A percentile compares a stretch with the other conserved stretches of the same genome.
These are phyloP conservation scores for Xylariaceae sp. DNA, from an alignment of 2,329 filamentous ascomycete species.

Conservation along the genomic window DNA sequence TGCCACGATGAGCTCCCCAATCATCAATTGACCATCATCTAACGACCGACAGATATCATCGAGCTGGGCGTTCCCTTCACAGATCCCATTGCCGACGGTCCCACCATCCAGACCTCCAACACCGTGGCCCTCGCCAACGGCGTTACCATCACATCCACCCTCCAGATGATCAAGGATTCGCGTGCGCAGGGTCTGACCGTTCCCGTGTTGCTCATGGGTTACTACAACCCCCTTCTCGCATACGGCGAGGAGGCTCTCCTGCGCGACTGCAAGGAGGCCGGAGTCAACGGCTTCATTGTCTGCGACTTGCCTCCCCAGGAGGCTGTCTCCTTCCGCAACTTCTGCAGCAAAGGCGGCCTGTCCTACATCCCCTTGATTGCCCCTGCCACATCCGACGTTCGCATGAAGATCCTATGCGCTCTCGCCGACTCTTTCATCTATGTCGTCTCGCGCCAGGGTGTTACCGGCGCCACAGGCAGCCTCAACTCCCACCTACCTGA, in stretches of 20 bases:
- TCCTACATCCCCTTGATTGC: slow-evolving; percentile 98
- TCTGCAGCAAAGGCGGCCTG: slow-evolving; percentile 73
- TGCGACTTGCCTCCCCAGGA: slow-evolving; percentile 95
- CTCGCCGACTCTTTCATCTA: slow-evolving; percentile 99
- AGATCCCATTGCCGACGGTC: slow-evolving; percentile 95
- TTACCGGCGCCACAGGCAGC: slow-evolving; percentile 82
- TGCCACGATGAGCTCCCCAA: slow-evolving; percentile 26
- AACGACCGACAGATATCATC: slow-evolving; percentile 68
- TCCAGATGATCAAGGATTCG: slow-evolving; percentile 79
- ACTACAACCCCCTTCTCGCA: slow-evolving; percentile 92
- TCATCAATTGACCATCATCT: slow-evolving; percentile 12
- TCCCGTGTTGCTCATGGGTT: slow-evolving; percentile 93
- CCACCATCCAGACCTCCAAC: slow-evolving; percentile 93
- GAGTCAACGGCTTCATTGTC: slow-evolving; percentile 94
- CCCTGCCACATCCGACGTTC: slow-evolving; percentile 81
- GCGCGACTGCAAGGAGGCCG: slow-evolving; percentile 73
- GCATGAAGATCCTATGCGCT: slow-evolving; percentile 93
- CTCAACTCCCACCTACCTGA: slow-evolving; percentile 77
- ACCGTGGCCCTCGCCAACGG: slow-evolving; percentile 85
- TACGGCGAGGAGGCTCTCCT: slow-evolving; percentile 92
- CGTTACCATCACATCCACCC: slow-evolving; percentile 71
- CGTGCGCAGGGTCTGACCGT: slow-evolving; percentile 70
- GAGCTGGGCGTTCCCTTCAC: slow-evolving; percentile 96
- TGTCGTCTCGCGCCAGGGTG: slow-evolving; percentile 94
- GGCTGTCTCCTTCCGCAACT: slow-evolving; percentile 82